A percentile compares a stretch with the other conserved stretches of the same genome.
phyloP scores from a whole-genome alignment of 139 green algal genomes.

The Chlamydomonas schloesseri region DNA sequence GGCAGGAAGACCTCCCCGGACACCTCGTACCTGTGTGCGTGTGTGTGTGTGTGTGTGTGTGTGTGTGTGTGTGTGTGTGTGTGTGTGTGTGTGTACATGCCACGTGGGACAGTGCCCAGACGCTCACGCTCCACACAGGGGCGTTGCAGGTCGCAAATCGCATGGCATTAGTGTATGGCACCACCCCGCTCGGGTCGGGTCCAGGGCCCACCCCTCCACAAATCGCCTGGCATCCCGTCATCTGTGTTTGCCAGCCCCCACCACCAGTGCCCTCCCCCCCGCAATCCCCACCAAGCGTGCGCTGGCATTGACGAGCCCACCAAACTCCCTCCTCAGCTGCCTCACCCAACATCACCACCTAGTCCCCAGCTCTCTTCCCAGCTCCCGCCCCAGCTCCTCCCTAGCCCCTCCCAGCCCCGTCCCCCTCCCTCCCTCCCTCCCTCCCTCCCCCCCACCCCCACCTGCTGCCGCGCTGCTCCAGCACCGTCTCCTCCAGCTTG shows the following conservation, averaged over 20 bases:
- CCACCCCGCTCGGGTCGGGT: too few species aligned
- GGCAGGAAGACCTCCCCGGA: conserved; percentile 53
- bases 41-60: not conserved
- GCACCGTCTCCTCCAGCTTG: conserved; percentile 82
- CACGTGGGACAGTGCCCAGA: too few species aligned
- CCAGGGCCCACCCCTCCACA: too few species aligned
- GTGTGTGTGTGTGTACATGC: too few species aligned
- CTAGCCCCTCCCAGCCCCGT: not conserved
- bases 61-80: not conserved
- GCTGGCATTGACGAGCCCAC: too few species aligned
- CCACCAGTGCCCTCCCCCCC: not conserved
- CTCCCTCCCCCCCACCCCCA: not conserved
- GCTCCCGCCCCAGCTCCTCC: too few species aligned
- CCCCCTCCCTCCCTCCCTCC: not conserved
- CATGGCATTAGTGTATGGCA: too few species aligned
- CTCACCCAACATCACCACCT: not conserved
- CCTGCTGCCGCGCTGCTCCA: conserved; percentile 76
- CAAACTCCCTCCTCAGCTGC: too few species aligned
- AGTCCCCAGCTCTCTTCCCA: not conserved
- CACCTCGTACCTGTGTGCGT: conserved; percentile 47
- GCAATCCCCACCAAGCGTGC: not conserved
- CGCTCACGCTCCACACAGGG: too few species aligned
- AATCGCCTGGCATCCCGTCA: too few species aligned
- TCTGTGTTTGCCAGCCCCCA: too few species aligned
- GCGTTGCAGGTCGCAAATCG: too few species aligned